Percentiles rank a stretch among this genome's conserved stretches.
Evolutionary conservation across 495 filamentous ascomycete species (phyloP).

Genomic region (Neurospora intermedia): DNA sequence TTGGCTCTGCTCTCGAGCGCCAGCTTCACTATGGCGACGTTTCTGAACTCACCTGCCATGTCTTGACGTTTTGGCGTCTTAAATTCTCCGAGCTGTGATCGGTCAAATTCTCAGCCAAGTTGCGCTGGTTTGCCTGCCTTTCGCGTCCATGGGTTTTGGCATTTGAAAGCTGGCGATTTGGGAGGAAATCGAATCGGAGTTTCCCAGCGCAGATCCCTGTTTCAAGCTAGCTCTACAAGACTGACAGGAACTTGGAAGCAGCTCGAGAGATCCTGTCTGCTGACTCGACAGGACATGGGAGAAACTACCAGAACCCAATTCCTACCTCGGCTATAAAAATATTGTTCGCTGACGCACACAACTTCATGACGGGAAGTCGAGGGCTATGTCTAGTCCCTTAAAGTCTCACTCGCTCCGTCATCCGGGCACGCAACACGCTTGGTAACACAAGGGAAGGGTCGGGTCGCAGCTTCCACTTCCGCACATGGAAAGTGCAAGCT

Average conservation of each 20-base stretch:
- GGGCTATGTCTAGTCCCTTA: not conserved
- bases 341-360: not conserved
- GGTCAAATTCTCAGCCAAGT: not conserved
- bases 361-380: not conserved
- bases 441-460: not conserved
- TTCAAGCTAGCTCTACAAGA: not conserved
- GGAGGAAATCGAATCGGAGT: not conserved
- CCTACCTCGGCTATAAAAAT: not conserved
- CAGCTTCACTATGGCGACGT: not conserved
- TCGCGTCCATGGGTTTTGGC: not conserved
- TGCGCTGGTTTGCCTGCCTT: not conserved
- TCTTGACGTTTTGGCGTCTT: not conserved
- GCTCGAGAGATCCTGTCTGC: not conserved
- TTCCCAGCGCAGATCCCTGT: not conserved
- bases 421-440: not conserved
- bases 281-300: not conserved
- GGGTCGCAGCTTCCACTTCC: not conserved
- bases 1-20: not conserved
- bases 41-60: not conserved
- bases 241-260: slow-evolving; percentile 1
- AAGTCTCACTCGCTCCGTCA: not conserved
- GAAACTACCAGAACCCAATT: not conserved
- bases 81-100: not conserved
- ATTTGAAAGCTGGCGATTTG: not conserved
- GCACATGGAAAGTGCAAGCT: not conserved